A percentile compares a stretch with the other conserved stretches of the same genome.
Evolutionary conservation across 768 basidiomycete species (phyloP).

Genomic region (Suillus paluster): DNA sequence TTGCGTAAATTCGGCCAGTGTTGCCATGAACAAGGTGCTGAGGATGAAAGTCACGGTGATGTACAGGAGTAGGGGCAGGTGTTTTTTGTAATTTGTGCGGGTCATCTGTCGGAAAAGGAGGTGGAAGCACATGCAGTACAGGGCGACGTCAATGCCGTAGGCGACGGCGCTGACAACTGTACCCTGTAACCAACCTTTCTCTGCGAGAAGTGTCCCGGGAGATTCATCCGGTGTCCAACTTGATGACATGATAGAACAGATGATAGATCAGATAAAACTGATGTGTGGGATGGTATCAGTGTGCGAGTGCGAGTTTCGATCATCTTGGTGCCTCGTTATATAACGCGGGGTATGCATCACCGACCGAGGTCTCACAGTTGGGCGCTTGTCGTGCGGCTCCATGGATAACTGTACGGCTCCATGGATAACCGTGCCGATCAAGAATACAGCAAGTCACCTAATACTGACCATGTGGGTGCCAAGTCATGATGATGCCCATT

Average conservation of each 20-base stretch:
- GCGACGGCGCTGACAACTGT: constrained; percentile 12
- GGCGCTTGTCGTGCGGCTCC: too few relatives aligned
- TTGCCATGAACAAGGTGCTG: constrained; percentile 25
- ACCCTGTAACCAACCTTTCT: constrained; percentile 3
- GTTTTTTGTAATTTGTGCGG: background rate
- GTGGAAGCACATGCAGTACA: constrained; percentile 10
- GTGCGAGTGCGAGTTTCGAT: too few relatives aligned
- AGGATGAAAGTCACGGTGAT: constrained; percentile 13
- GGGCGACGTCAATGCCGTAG: constrained; percentile 16
- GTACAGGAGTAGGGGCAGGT: constrained; percentile 5
- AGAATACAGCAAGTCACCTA: too few relatives aligned
- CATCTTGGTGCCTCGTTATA: too few relatives aligned
- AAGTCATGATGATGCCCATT: too few relatives aligned
- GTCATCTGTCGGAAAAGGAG: background rate
- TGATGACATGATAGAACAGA: background rate
- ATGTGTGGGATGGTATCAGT: too few relatives aligned
- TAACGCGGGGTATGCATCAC: too few relatives aligned
- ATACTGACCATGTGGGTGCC: too few relatives aligned
- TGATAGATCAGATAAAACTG: background rate
- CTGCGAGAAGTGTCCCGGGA: background rate
- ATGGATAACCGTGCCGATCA: too few relatives aligned
- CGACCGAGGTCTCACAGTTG: too few relatives aligned
- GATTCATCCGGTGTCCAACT: constrained; percentile 3
- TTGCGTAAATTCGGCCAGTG: constrained; percentile 26
- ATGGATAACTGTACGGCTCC: too few relatives aligned